phyloP scores from a whole-genome alignment of 192 early-diverging fungal genomes.

The Irineochytrium annulatum region DNA sequence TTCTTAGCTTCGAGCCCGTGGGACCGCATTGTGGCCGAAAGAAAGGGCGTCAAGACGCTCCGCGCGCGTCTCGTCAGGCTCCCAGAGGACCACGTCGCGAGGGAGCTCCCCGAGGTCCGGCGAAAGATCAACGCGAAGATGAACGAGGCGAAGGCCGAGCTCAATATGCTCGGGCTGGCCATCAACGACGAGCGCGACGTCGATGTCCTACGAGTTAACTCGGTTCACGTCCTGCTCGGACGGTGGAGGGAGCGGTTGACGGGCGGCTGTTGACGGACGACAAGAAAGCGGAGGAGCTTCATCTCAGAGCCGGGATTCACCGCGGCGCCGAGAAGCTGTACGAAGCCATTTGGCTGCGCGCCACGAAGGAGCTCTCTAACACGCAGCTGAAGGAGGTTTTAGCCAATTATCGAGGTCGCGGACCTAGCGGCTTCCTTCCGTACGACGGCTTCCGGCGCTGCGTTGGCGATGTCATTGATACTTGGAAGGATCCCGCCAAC shows the following conservation, averaged over 20 bases:
- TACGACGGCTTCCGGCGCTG: not conserved
- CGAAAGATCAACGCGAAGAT: too few species aligned
- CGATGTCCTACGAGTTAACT: too few species aligned
- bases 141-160: too few species aligned
- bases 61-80: conserved; percentile 10
- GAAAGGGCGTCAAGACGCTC: conserved; percentile 10
- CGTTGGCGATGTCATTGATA: not conserved
- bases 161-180: too few species aligned
- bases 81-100: not conserved
- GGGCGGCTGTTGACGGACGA: not conserved
- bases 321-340: not conserved
- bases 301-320: not conserved
- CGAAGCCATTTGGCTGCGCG: not conserved
- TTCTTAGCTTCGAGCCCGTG: conserved; percentile 8
- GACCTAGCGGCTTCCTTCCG: not conserved
- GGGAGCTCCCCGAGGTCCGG: too few species aligned
- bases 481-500: not conserved
- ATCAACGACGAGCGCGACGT: too few species aligned
- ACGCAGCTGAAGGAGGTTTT: not conserved
- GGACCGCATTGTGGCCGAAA: not conserved
- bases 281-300: not conserved
- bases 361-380: not conserved
- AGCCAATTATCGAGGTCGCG: not conserved
- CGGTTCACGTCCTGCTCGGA: not conserved
- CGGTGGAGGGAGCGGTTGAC: not conserved